Conservation (phyloP, 2,329 filamentous ascomycete species). For the Hymenoscyphus linearis region DNA sequence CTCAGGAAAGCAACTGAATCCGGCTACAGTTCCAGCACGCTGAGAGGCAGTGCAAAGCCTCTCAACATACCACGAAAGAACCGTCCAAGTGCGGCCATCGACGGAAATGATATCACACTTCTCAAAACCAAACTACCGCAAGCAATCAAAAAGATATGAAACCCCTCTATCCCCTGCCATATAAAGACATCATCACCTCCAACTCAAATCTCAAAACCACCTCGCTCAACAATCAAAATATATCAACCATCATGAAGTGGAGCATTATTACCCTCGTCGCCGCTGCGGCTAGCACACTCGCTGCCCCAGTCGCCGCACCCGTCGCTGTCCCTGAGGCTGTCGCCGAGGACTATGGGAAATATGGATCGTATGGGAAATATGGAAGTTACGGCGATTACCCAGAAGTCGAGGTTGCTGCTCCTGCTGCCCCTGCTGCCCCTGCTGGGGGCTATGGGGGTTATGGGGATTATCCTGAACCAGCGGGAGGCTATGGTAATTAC, state of each 20-base stretch:
- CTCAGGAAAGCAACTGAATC: neutral
- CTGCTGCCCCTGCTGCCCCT: neutral
- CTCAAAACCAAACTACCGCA: neutral
- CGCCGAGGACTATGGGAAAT: neutral
- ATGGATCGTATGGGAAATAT: neutral
- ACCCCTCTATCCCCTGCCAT: neutral
- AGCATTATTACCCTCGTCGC: neutral
- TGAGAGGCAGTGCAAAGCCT: neutral
- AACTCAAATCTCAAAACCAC: neutral
- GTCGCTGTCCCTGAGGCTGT: too few species aligned
- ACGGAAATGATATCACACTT: neutral
- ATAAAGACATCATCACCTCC: neutral
- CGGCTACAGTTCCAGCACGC: neutral
- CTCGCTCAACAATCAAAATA: neutral
- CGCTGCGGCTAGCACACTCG: neutral
- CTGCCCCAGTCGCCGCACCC: neutral
- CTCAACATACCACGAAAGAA: neutral
- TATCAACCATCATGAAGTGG: neutral
- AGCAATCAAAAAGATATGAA: neutral
- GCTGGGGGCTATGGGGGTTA: conserved; percentile 6
- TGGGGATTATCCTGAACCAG: neutral
- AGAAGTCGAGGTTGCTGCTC: too few species aligned
- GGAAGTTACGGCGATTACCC: neutral
- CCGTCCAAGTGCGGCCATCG: neutral
- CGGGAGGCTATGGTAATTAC: neutral